Evolutionary conservation across 2,329 filamentous ascomycete species (phyloP).

Genomic region (Zasmidium cellare): DNA sequence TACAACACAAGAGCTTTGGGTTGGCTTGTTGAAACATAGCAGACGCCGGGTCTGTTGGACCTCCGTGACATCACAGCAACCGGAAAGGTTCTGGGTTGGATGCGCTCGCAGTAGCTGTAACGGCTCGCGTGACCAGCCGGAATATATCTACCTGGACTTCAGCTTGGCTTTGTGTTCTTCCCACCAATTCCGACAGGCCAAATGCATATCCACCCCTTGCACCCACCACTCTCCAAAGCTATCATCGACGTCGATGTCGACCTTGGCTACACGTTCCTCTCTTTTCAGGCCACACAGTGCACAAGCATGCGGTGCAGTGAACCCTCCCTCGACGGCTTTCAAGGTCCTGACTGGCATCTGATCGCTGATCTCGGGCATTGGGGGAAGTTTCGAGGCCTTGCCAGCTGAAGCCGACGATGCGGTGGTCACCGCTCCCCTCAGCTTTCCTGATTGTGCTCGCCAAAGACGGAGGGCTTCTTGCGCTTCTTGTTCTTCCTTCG

Average conservation of each 20-base stretch:
- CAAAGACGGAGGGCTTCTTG: slow-evolving; percentile 74
- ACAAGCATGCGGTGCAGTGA: slow-evolving; percentile 73
- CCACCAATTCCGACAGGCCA: slow-evolving; percentile 80
- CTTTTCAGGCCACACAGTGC: slow-evolving; percentile 84
- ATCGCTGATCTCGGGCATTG: slow-evolving; percentile 70
- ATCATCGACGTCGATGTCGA: slow-evolving; percentile 78
- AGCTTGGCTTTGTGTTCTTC: slow-evolving; percentile 69
- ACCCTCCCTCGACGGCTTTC: slow-evolving; percentile 62
- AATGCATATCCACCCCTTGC: slow-evolving; percentile 59
- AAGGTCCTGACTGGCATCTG: slow-evolving; percentile 67
- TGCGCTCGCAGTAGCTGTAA: too few relatives aligned
- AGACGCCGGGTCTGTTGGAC: too few relatives aligned
- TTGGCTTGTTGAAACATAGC: too few relatives aligned
- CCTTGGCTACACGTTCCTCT: slow-evolving; percentile 75
- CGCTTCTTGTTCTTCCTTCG: slow-evolving; percentile 81
- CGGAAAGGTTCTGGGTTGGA: too few relatives aligned
- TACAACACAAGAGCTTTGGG: too few relatives aligned
- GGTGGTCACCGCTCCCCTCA: slow-evolving; percentile 71
- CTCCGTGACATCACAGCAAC: too few relatives aligned
- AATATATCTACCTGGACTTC: slow-evolving; percentile 67
- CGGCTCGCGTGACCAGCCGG: too few relatives aligned
- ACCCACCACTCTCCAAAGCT: slow-evolving; percentile 97
- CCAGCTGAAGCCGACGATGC: slow-evolving; percentile 45
- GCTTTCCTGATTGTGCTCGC: slow-evolving; percentile 71
- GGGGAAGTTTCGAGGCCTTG: slow-evolving; percentile 31